These are phyloP conservation scores for Streptanthus diversifolius DNA, from an alignment of 345 rosid genomes.

Conservation along the genomic window DNA sequence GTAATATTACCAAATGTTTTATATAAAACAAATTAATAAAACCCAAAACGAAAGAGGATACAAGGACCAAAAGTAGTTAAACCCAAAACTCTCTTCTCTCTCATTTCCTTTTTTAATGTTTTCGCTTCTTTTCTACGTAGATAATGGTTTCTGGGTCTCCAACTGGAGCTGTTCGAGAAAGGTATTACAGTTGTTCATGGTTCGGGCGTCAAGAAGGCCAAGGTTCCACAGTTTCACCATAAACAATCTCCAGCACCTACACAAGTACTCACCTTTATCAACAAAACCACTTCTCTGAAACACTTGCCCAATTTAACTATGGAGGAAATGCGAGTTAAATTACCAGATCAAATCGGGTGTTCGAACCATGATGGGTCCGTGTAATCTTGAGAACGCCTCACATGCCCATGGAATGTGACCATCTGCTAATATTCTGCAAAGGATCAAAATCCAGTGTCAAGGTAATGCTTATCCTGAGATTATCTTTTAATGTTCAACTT, in stretches of 20 bases:
- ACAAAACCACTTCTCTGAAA: neutral
- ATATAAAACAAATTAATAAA: neutral
- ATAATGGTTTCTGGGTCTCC: conserved; percentile 28
- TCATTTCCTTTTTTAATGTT: neutral
- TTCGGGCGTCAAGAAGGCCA: conserved; percentile 78
- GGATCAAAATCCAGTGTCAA: conserved; percentile 11
- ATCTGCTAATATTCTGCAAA: conserved; percentile 84
- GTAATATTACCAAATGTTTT: neutral
- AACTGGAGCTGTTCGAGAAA: conserved; percentile 51
- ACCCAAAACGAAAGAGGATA: neutral
- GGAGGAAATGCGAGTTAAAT: neutral
- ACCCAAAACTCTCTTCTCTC: conserved; percentile 12
- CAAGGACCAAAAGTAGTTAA: neutral
- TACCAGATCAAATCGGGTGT: conserved; percentile 75
- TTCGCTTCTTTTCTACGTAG: conserved; percentile 5
- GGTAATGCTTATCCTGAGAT: conserved; percentile 1
- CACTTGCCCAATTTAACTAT: neutral
- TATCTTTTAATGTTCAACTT: neutral
- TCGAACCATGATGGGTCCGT: conserved; percentile 64
- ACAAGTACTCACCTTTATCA: conserved; percentile 18
- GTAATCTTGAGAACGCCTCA: conserved; percentile 84
- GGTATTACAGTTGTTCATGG: conserved; percentile 82
- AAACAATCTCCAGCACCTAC: conserved; percentile 94
- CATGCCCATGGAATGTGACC: conserved; percentile 99
- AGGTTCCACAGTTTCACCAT: conserved; percentile 98